A percentile compares a stretch with the other conserved stretches of the same genome.
Conservation (phyloP, 495 filamentous ascomycete species). For the Massariosphaeria phaeospora region DNA sequence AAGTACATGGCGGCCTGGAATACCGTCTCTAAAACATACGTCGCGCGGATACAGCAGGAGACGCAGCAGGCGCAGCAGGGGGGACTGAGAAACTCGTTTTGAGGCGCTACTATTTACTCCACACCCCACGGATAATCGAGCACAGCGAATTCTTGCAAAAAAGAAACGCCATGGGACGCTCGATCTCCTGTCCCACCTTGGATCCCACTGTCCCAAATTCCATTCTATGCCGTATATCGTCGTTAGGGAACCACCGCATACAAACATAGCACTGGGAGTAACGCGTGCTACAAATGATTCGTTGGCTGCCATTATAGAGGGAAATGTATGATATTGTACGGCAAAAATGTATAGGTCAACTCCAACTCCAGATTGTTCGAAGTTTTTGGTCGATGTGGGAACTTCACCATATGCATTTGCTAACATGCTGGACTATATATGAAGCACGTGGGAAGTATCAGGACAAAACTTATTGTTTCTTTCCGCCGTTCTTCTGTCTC, state of each 20-base stretch:
- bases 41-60: slow-evolving; percentile 66
- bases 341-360: no score
- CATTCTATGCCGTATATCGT: no score
- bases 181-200: no score
- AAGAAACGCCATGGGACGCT: no score
- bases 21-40: slow-evolving; percentile 68
- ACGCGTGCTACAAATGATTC: neutral
- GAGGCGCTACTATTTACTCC: neutral
- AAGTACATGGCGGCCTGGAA: slow-evolving; percentile 98
- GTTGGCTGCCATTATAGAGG: no score
- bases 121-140: no score
- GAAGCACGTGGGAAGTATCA: neutral
- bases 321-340: slow-evolving; percentile 4
- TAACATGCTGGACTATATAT: slow-evolving; percentile 8
- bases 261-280: neutral
- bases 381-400: neutral
- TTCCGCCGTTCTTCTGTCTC: slow-evolving; percentile 54
- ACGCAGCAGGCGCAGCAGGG: slow-evolving; percentile 23
- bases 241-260: neutral
- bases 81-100: no score
- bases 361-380: no score
- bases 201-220: no score
- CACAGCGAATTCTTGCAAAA: no score
- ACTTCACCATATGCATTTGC: slow-evolving; percentile 11
- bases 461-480: slow-evolving; percentile 11